These are phyloP conservation scores for Krasilnikovozyma curviuscula DNA, from an alignment of 768 basidiomycete genomes.

Conservation along the genomic window DNA sequence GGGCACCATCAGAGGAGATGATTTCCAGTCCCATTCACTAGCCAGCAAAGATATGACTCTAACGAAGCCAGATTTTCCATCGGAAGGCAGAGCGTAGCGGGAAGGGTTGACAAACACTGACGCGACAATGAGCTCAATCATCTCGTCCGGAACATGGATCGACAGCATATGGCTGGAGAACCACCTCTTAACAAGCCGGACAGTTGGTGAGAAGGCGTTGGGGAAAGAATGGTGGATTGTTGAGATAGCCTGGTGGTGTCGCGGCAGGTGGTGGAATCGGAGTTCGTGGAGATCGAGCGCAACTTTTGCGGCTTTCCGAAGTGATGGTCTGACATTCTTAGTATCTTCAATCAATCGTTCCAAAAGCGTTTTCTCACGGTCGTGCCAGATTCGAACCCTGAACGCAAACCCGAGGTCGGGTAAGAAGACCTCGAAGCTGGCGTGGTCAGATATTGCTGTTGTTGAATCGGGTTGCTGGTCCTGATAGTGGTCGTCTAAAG, in stretches of 20 bases:
- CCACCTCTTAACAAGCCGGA: slow-evolving; percentile 82
- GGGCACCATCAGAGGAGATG: slow-evolving; percentile 49
- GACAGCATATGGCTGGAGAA: slow-evolving; percentile 65
- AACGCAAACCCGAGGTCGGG: slow-evolving; percentile 79
- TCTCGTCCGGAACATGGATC: slow-evolving; percentile 53
- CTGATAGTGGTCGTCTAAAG: slow-evolving; percentile 8
- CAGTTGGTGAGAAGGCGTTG: slow-evolving; percentile 66
- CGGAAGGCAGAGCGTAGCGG: slow-evolving; percentile 38
- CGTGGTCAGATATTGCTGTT: slow-evolving; percentile 48
- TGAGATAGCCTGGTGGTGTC: slow-evolving; percentile 67
- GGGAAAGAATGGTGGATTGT: slow-evolving; percentile 57
- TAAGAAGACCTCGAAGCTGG: slow-evolving; percentile 55
- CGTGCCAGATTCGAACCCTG: slow-evolving; percentile 61
- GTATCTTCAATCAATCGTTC: slow-evolving; percentile 44
- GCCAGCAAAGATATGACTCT: slow-evolving; percentile 45
- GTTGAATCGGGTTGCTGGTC: no score
- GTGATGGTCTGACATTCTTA: slow-evolving; percentile 30
- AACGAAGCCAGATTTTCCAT: slow-evolving; percentile 45
- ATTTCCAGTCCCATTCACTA: slow-evolving; percentile 50
- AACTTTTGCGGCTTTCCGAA: slow-evolving; percentile 48
- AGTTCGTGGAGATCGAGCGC: slow-evolving; percentile 34
- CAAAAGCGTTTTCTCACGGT: slow-evolving; percentile 61
- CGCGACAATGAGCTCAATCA: slow-evolving; percentile 68
- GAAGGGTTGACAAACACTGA: slow-evolving; percentile 48
- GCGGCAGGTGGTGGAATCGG: slow-evolving; percentile 59